Evolutionary conservation across 2,329 filamentous ascomycete species (phyloP).

Genomic region (Ophiosphaerella herpotricha): DNA sequence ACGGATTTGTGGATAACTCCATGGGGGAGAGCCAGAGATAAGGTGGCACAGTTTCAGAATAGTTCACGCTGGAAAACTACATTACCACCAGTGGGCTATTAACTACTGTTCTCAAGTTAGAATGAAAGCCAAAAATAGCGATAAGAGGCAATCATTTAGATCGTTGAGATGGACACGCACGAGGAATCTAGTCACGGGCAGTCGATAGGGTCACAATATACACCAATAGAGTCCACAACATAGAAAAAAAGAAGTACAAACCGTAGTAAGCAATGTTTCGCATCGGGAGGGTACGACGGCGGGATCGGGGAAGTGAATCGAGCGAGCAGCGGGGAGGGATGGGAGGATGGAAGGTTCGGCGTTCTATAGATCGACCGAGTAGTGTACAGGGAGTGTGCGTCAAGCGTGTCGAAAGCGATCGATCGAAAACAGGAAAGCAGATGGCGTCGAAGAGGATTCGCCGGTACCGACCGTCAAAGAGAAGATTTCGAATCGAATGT

Average conservation of each 20-base stretch:
- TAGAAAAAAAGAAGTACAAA: background rate
- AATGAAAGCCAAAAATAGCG: too few relatives aligned
- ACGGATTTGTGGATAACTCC: too few relatives aligned
- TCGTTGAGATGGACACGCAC: background rate
- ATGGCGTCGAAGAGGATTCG: conserved; percentile 43
- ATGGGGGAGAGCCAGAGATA: too few relatives aligned
- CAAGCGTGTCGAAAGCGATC: conserved; percentile 40
- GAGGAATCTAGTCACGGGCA: background rate
- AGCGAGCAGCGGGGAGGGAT: conserved; percentile 8
- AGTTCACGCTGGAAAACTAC: too few relatives aligned
- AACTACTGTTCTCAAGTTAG: too few relatives aligned
- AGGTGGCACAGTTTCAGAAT: too few relatives aligned
- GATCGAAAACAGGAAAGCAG: conserved; percentile 35
- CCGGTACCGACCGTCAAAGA: conserved; percentile 42
- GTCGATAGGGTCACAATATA: too few relatives aligned
- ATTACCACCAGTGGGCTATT: too few relatives aligned
- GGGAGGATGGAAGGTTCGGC: conserved; percentile 30
- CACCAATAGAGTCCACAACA: background rate
- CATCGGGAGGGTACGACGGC: conserved; percentile 4
- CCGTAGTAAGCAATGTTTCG: background rate
- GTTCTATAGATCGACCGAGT: conserved; percentile 43
- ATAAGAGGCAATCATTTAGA: too few relatives aligned
- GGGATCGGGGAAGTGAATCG: conserved; percentile 12
- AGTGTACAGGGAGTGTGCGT: conserved; percentile 43
- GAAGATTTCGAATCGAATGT: conserved; percentile 34